A percentile compares a stretch with the other conserved stretches of the same genome.
Conservation (phyloP, 805 yeast species). For the Pichia gijzeniarum region DNA sequence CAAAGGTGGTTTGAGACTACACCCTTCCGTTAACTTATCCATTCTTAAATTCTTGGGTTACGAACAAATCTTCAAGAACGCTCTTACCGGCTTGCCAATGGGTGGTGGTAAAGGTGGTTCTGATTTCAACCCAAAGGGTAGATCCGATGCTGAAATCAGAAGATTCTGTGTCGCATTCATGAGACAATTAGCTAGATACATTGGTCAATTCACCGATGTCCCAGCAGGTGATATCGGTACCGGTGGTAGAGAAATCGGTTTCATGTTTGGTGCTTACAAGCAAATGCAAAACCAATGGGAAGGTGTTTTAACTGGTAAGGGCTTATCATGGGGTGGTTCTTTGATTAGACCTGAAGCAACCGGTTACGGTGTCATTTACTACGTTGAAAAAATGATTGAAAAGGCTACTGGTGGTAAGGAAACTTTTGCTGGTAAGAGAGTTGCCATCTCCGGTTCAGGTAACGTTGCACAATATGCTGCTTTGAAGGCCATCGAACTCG, state of each 20-base stretch:
- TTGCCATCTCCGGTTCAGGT: conserved; percentile 96
- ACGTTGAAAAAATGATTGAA: conserved; percentile 96
- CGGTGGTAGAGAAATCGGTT: conserved; percentile 95
- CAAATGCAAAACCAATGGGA: conserved; percentile 84
- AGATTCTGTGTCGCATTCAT: conserved; percentile 94
- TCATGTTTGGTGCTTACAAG: conserved; percentile 95
- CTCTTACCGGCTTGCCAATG: conserved; percentile 93
- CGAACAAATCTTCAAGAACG: conserved; percentile 98
- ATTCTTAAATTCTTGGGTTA: conserved; percentile 94
- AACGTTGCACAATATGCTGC: conserved; percentile 99
- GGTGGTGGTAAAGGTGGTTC: conserved; percentile 99
- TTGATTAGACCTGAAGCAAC: conserved; percentile 99
- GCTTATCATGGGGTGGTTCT: conserved; percentile 98
- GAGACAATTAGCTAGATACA: conserved; percentile 92
- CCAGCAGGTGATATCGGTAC: conserved; percentile 99
- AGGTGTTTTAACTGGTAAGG: conserved; percentile 98
- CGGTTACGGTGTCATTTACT: conserved; percentile 95
- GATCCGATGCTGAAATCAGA: conserved; percentile 89
- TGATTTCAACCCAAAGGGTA: conserved; percentile 96
- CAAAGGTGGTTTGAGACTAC: conserved; percentile 98
- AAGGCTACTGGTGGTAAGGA: conserved; percentile 86
- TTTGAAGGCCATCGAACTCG: conserved; percentile 91
- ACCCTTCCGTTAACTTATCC: conserved; percentile 92
- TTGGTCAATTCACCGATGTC: conserved; percentile 95
- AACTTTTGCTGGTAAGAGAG: conserved; percentile 86